Percentiles rank a stretch among this genome's conserved stretches.
Evolutionary conservation across 805 yeast genomes (phyloP).

Genomic region (Maudiozyma bulderi): DNA sequence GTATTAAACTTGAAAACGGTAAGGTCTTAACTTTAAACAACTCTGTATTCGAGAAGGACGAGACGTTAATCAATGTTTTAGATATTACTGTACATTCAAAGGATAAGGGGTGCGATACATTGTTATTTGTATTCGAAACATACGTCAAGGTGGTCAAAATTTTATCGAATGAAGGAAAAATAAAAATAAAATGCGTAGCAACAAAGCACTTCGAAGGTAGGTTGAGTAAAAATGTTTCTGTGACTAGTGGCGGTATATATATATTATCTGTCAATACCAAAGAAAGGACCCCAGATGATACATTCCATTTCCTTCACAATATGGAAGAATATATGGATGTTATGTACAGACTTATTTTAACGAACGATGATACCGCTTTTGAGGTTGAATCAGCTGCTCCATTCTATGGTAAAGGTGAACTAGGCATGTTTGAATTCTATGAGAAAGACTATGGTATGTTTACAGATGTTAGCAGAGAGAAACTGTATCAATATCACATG

Average conservation of each 20-base stretch:
- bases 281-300: background rate
- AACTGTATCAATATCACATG: background rate
- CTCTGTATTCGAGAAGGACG: constrained; percentile 5
- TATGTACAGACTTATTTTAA: background rate
- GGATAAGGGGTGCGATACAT: background rate
- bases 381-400: constrained; percentile 1
- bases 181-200: constrained; percentile 5
- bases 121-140: constrained; percentile 10
- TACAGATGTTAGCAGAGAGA: background rate
- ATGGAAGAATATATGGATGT: background rate
- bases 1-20: constrained; percentile 22
- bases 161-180: constrained; percentile 10
- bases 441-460: constrained; percentile 5
- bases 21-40: constrained; percentile 14
- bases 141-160: constrained; percentile 12
- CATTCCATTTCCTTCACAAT: background rate
- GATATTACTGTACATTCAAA: constrained; percentile 4
- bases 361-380: background rate
- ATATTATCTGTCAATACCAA: constrained; percentile 4
- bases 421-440: constrained; percentile 5
- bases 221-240: constrained; percentile 3
- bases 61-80: constrained; percentile 6
- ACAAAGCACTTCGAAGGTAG: constrained; percentile 2
- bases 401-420: constrained; percentile 6
- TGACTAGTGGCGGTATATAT: constrained; percentile 3